Evolutionary conservation across 1,139 yeast genomes (phyloP).

Genomic region (Pichia kudriavzevii): DNA sequence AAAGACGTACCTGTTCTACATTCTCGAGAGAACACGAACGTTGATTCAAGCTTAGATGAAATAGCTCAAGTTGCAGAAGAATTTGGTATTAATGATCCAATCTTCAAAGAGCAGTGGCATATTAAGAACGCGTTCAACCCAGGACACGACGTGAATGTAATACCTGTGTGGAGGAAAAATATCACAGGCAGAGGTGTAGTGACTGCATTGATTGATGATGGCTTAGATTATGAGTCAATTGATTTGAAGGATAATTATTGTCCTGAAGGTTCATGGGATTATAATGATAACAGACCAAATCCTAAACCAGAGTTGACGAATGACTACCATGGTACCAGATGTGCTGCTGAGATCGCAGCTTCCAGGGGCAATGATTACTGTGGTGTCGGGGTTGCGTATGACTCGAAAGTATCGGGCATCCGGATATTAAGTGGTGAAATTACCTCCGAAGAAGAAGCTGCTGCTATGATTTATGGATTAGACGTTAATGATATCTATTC

Average conservation of each 20-base stretch:
- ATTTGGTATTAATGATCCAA: constrained; percentile 70
- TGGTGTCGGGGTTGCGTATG: constrained; percentile 92
- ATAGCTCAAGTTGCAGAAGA: constrained; percentile 40
- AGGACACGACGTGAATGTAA: constrained; percentile 81
- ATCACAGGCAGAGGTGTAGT: constrained; percentile 77
- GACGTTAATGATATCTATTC: constrained; percentile 87
- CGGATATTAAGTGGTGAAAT: constrained; percentile 78
- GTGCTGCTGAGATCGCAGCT: constrained; percentile 97
- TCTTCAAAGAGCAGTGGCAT: constrained; percentile 85
- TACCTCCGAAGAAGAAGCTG: constrained; percentile 84
- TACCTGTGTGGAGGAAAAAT: constrained; percentile 78
- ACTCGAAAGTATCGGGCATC: constrained; percentile 81
- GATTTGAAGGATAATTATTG: constrained; percentile 71
- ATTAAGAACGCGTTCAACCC: constrained; percentile 61
- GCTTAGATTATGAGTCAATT: constrained; percentile 69
- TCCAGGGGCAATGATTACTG: constrained; percentile 75
- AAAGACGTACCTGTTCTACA: not conserved
- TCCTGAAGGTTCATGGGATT: constrained; percentile 82
- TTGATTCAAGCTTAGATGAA: constrained; percentile 36
- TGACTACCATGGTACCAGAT: constrained; percentile 94
- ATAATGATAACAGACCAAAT: constrained; percentile 61
- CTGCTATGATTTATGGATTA: constrained; percentile 71
- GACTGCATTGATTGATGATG: constrained; percentile 91
- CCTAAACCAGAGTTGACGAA: constrained; percentile 80
- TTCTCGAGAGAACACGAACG: constrained; percentile 10